Conservation (phyloP, 2,329 filamentous ascomycete species). For the Lecanoromycetidae sp. region DNA sequence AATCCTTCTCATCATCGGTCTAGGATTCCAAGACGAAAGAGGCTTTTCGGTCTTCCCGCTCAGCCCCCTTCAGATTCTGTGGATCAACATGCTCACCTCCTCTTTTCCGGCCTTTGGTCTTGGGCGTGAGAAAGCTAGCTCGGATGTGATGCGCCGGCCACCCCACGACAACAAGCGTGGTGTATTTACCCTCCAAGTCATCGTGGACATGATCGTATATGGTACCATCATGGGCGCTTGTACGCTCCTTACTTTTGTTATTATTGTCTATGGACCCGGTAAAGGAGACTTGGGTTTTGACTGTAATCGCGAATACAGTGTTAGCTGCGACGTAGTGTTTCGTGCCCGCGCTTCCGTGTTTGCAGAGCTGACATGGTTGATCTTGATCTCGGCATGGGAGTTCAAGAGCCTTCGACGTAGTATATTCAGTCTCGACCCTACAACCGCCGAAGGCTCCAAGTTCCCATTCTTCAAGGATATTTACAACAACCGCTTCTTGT, state of each 20-base stretch:
- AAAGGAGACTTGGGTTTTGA: constrained; percentile 45
- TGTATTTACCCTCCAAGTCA: constrained; percentile 66
- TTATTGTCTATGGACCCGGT: constrained; percentile 52
- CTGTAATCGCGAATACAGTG: constrained; percentile 49
- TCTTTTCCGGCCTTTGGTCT: constrained; percentile 80
- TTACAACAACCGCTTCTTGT: constrained; percentile 54
- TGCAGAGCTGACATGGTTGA: constrained; percentile 63
- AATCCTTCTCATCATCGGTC: constrained; percentile 65
- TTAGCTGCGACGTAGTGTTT: constrained; percentile 51
- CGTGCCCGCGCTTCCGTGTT: constrained; percentile 62
- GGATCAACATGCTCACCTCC: constrained; percentile 90
- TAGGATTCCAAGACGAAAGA: constrained; percentile 62
- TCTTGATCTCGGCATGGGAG: constrained; percentile 67
- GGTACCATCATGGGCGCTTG: constrained; percentile 65
- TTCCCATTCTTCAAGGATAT: constrained; percentile 51
- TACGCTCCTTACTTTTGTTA: constrained; percentile 49
- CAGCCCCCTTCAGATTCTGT: constrained; percentile 74
- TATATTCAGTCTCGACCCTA: constrained; percentile 63
- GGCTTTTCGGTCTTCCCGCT: constrained; percentile 74
- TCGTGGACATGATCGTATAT: constrained; percentile 69
- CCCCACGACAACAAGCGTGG: constrained; percentile 57
- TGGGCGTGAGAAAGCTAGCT: constrained; percentile 62
- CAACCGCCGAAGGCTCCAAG: constrained; percentile 25
- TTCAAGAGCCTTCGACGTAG: constrained; percentile 60
- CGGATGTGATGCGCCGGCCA: constrained; percentile 67